Base-by-base conservation (phyloP, 2,329 filamentous ascomycete species). In the Hortaea werneckii region DNA sequence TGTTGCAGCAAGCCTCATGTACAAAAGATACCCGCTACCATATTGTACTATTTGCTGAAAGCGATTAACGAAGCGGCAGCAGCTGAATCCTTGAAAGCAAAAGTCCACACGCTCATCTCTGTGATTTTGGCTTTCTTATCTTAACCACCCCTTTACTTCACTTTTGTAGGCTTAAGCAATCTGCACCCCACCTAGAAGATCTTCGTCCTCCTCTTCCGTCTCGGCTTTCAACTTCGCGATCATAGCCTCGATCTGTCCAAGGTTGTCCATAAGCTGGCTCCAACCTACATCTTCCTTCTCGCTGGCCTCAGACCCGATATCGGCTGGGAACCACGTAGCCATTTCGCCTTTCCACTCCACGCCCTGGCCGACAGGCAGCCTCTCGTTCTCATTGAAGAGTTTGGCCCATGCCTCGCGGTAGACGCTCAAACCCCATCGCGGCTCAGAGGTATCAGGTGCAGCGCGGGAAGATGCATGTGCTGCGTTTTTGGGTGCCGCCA, bases 321-420 rank as follows among this genome's bases (percentile, higher is more conserved):
- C 55, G 10, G 49, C 35, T 3, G 62, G 60, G 34, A 65, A 64
- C 59, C 59, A 65, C 7, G 48, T 52, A 5, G 51, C 47, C 8
- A 57, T 50, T 37, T 56, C 56, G 30, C 57, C 51, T 2, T 45
- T 41, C 60, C 61, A 65, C 5, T 53, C 49, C 2, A 56, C 53
- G 29, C 37, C 40, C 20, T 49, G 47, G 12, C 61, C 62, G 27
- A 64, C 53, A 0, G 39, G 9, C 6, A 65, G 48, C 8, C 52
- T 46, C 37, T 58, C 55, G 41, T 64, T 65, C 41, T 52, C 34
- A 1, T 49, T 48, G 9, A 65, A 50, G 27, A 45, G 48, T 5
- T 39, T 53, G n/a, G 56, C 55, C 63, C 63, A 65, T 8, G 52
- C 49, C 6, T 48, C 49, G 30, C 58, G 53, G 40, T 50, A 58